phyloP scores from a whole-genome alignment of 768 basidiomycete species.

The Pulveroboletus sp. region DNA sequence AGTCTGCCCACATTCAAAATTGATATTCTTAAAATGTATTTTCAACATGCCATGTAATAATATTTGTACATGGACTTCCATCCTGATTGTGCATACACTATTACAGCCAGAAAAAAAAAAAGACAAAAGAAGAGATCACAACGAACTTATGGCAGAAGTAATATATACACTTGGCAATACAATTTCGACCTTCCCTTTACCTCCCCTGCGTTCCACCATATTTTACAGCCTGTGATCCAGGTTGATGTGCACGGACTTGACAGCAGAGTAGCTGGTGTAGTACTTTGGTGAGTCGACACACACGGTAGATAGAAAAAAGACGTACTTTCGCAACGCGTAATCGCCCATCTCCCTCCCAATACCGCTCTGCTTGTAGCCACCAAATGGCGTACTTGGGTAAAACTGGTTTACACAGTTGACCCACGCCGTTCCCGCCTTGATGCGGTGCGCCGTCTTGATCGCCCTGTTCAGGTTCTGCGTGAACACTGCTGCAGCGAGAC shows the following conservation, averaged over 20 bases:
- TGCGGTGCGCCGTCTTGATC: constrained; percentile 60
- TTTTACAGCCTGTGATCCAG: constrained; percentile 27
- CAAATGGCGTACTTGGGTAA: constrained; percentile 58
- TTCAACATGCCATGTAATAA: too few relatives aligned
- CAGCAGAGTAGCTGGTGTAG: constrained; percentile 16
- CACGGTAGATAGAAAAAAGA: constrained; percentile 4
- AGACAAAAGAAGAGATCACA: too few relatives aligned
- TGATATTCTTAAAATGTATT: too few relatives aligned
- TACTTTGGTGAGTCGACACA: neutral
- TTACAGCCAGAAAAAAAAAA: too few relatives aligned
- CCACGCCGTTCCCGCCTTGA: constrained; percentile 83
- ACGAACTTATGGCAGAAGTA: too few relatives aligned
- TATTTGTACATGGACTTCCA: too few relatives aligned
- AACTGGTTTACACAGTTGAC: constrained; percentile 36
- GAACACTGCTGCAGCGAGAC: constrained; percentile 86
- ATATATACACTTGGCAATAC: neutral
- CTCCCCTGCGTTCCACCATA: neutral
- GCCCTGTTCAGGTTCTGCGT: constrained; percentile 73
- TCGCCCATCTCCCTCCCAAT: constrained; percentile 79
- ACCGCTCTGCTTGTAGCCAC: constrained; percentile 81
- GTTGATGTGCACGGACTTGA: constrained; percentile 43
- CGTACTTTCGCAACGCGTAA: constrained; percentile 58
- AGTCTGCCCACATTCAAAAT: too few relatives aligned
- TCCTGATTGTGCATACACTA: too few relatives aligned
- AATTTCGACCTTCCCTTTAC: neutral